phyloP scores from a whole-genome alignment of 2,329 filamentous ascomycete species.

The Alternaria sp. region DNA sequence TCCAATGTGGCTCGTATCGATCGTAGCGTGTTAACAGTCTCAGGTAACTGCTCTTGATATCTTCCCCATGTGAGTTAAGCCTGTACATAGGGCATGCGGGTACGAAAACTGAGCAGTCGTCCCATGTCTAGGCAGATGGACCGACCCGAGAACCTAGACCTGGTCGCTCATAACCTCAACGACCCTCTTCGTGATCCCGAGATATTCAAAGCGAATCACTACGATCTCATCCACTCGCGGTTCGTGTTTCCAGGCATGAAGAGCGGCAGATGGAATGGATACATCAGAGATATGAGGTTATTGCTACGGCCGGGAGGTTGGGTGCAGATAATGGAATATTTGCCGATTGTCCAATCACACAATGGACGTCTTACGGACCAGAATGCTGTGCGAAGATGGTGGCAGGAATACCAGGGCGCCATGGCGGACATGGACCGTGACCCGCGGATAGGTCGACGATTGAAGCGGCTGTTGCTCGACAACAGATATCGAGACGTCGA shows the following conservation, averaged over 20 bases:
- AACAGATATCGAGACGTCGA: slow-evolving; percentile 42
- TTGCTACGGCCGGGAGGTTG: slow-evolving; percentile 79
- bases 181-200: slow-evolving; percentile 45
- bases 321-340: slow-evolving; percentile 88
- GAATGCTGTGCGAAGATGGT: slow-evolving; percentile 47
- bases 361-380: slow-evolving; percentile 74
- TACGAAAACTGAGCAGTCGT: neutral
- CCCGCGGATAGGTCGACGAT: slow-evolving; percentile 40
- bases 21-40: slow-evolving; percentile 16
- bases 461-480: slow-evolving; percentile 37
- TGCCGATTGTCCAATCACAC: slow-evolving; percentile 84
- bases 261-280: slow-evolving; percentile 73
- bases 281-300: slow-evolving; percentile 76
- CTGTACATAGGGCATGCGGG: neutral
- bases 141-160: slow-evolving; percentile 47
- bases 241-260: slow-evolving; percentile 76
- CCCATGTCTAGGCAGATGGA: slow-evolving; percentile 31
- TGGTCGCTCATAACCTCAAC: slow-evolving; percentile 48
- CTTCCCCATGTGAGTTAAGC: slow-evolving; percentile 32
- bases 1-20: neutral
- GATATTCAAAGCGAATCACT: slow-evolving; percentile 69
- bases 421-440: slow-evolving; percentile 45
- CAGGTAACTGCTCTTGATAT: slow-evolving; percentile 50
- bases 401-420: slow-evolving; percentile 40
- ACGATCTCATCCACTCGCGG: slow-evolving; percentile 84